A percentile compares a stretch with the other conserved stretches of the same genome.
Evolutionary conservation across 495 filamentous ascomycete genomes (phyloP).

Genomic region (Sabuloglossum arenarium): DNA sequence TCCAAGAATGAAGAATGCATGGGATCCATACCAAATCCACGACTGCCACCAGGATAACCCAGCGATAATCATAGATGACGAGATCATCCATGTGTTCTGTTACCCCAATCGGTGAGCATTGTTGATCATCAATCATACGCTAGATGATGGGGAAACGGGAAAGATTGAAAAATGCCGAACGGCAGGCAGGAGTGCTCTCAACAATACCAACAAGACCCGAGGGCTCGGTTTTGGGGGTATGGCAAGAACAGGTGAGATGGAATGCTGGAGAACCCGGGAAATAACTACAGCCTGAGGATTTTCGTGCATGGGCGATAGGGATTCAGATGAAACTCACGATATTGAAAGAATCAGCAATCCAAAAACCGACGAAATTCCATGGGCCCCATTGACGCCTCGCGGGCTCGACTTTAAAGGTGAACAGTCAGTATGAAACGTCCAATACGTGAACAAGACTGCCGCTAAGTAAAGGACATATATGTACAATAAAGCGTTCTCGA

Average conservation of each 20-base stretch:
- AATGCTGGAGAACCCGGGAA: too few relatives aligned
- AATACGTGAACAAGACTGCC: neutral
- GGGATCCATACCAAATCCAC: conserved; percentile 49
- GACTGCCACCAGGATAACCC: conserved; percentile 91
- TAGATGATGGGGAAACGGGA: neutral
- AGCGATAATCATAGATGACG: conserved; percentile 54
- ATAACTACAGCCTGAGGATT: too few relatives aligned
- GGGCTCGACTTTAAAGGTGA: conserved; percentile 39
- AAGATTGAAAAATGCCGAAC: neutral
- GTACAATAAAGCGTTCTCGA: too few relatives aligned
- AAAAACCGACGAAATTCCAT: conserved; percentile 80
- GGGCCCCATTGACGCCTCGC: conserved; percentile 70
- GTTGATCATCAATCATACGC: neutral
- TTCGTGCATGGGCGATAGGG: too few relatives aligned
- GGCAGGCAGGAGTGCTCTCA: neutral
- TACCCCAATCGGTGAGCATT: conserved; percentile 1
- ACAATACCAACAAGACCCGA: too few relatives aligned
- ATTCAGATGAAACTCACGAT: conserved; percentile 30
- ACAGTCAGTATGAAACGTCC: conserved; percentile 8
- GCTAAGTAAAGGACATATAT: neutral
- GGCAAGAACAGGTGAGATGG: too few relatives aligned
- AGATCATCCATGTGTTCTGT: conserved; percentile 93
- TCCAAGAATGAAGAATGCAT: neutral
- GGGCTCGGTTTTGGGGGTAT: too few relatives aligned
- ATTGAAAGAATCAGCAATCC: conserved; percentile 89